phyloP scores from a whole-genome alignment of 768 basidiomycete genomes.

The Boletus coccyginus region DNA sequence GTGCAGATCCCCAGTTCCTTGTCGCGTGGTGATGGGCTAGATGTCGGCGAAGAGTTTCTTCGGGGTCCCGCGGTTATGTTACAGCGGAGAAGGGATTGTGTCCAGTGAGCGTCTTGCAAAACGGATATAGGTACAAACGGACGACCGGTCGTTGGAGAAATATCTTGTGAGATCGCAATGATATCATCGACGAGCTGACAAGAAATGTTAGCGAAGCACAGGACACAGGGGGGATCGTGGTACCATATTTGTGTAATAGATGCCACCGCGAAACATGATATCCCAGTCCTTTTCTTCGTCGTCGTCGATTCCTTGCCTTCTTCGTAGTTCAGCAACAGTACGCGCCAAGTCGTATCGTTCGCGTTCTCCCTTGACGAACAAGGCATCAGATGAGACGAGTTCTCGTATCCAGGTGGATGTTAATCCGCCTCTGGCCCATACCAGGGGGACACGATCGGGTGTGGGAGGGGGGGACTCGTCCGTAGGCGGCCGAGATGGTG shows the following conservation, averaged over 20 bases:
- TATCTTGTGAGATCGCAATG: slow-evolving; percentile 67
- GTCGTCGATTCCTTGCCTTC: slow-evolving; percentile 48
- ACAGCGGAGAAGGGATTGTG: slow-evolving; percentile 62
- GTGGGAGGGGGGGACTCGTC: slow-evolving; percentile 13
- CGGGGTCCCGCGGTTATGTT: slow-evolving; percentile 45
- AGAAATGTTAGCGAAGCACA: background rate
- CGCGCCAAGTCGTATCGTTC: slow-evolving; percentile 80
- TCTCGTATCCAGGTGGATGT: slow-evolving; percentile 72
- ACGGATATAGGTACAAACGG: slow-evolving; percentile 66
- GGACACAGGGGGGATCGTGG: slow-evolving; percentile 7
- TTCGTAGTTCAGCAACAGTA: slow-evolving; percentile 70
- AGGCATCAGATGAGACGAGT: slow-evolving; percentile 69
- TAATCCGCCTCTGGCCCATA: slow-evolving; percentile 78
- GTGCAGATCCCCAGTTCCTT: slow-evolving; percentile 70
- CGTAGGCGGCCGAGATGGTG: slow-evolving; percentile 21
- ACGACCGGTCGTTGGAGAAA: slow-evolving; percentile 65
- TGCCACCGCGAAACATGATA: slow-evolving; percentile 68
- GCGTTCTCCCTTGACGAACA: slow-evolving; percentile 77
- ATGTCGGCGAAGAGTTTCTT: slow-evolving; percentile 28
- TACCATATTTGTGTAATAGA: slow-evolving; percentile 89
- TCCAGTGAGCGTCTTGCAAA: slow-evolving; percentile 81
- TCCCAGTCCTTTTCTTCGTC: slow-evolving; percentile 72
- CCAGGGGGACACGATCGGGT: slow-evolving; percentile 39
- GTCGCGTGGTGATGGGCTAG: slow-evolving; percentile 39
- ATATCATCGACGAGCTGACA: slow-evolving; percentile 78